Evolutionary conservation across 2,329 filamentous ascomycete species (phyloP).

Genomic region (Waltergamsia citrina): DNA sequence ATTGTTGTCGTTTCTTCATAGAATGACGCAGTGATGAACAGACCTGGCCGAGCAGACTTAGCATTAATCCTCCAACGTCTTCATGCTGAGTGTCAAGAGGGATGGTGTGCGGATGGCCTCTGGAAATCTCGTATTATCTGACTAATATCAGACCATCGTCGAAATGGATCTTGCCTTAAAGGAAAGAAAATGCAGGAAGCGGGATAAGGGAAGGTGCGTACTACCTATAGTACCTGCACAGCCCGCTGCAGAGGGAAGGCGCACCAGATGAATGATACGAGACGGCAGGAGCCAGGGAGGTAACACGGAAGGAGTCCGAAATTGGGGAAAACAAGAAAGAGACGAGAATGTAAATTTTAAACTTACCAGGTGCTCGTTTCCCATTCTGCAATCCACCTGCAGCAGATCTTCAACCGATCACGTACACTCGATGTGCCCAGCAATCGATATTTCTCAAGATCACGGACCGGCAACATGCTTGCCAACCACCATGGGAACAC

Average conservation of each 20-base stretch:
- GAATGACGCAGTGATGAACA: no score
- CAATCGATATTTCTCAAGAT: constrained; percentile 71
- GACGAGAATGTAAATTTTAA: no score
- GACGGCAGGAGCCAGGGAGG: not conserved
- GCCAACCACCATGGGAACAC: constrained; percentile 88
- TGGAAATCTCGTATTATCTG: no score
- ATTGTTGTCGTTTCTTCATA: no score
- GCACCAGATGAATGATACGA: not conserved
- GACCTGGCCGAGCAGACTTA: no score
- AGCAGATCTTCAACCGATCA: constrained; percentile 74
- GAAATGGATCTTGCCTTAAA: no score
- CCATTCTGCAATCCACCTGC: constrained; percentile 66
- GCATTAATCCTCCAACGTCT: no score
- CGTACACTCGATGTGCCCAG: constrained; percentile 67
- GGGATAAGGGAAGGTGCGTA: not conserved
- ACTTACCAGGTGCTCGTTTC: constrained; percentile 63
- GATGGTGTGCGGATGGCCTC: no score
- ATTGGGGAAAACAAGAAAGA: not conserved
- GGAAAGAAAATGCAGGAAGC: not conserved
- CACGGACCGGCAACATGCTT: constrained; percentile 66
- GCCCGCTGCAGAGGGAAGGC: not conserved
- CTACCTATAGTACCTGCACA: no score
- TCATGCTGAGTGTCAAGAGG: no score
- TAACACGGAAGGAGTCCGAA: not conserved
- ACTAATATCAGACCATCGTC: no score